Conservation (phyloP, 495 filamentous ascomycete genomes). For the Choiromyces venosus region DNA sequence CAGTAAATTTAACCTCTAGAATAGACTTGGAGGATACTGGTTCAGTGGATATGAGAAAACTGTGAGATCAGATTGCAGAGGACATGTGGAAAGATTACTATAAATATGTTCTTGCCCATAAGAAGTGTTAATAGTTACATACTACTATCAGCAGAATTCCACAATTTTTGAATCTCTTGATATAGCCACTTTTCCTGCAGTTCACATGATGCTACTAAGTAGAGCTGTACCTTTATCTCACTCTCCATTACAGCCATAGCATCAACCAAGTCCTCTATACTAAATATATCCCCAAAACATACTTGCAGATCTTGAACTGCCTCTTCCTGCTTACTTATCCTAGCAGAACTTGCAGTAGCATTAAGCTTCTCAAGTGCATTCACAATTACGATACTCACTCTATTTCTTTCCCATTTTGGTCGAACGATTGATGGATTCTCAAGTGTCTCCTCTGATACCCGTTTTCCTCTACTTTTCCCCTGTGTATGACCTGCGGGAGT, state of each 20-base stretch:
- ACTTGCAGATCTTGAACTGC: background rate
- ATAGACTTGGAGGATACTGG: no score
- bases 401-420: background rate
- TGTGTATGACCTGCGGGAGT: no score
- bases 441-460: background rate
- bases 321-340: background rate
- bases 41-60: no score
- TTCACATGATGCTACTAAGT: background rate
- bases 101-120: no score
- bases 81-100: no score
- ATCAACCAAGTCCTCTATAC: background rate
- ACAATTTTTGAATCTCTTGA: background rate
- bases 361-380: background rate
- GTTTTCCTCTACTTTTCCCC: no score
- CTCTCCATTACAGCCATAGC: background rate
- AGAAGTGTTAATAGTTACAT: background rate
- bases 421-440: background rate
- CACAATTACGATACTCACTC: background rate
- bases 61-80: no score
- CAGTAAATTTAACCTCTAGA: no score
- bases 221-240: background rate
- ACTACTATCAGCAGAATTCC: background rate
- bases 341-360: background rate
- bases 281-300: background rate
- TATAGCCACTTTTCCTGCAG: background rate